phyloP scores from a whole-genome alignment of 2,329 filamentous ascomycete genomes.

The Apiospora sp. region DNA sequence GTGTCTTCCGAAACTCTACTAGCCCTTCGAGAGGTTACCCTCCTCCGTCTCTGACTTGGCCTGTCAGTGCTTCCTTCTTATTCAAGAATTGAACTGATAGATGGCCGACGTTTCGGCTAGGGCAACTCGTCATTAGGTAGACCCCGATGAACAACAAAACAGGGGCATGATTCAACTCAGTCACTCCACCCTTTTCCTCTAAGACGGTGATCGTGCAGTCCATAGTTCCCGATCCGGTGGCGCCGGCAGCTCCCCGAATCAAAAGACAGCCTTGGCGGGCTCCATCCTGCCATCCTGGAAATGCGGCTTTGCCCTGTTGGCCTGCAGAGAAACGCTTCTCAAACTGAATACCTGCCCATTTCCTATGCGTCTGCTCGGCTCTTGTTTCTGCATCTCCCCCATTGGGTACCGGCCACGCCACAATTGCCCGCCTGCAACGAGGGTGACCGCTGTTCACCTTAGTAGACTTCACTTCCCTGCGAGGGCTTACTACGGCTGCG shows the following conservation, averaged over 20 bases:
- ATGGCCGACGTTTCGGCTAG: not conserved
- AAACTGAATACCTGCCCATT: conserved; percentile 17
- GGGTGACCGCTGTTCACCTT: not conserved
- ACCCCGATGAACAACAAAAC: not conserved
- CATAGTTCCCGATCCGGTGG: conserved; percentile 1
- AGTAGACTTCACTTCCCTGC: not conserved
- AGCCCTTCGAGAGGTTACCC: not conserved
- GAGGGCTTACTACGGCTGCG: not conserved
- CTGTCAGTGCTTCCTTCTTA: conserved; percentile 18
- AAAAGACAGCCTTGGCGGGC: conserved; percentile 18
- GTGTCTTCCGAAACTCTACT: not conserved
- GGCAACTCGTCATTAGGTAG: not conserved
- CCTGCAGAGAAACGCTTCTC: conserved; percentile 14
- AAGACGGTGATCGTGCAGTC: conserved; percentile 2
- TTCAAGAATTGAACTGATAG: not conserved
- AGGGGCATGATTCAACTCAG: not conserved
- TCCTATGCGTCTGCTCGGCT: conserved; percentile 5
- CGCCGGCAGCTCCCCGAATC: conserved; percentile 4
- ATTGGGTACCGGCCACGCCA: conserved; percentile 6
- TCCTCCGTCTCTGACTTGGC: not conserved
- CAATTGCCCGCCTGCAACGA: not conserved
- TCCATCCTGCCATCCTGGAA: conserved; percentile 5
- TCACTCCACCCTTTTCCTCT: not conserved
- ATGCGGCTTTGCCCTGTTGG: not conserved
- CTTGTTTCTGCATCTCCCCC: conserved; percentile 8